Evolutionary conservation across 1,139 yeast genomes (phyloP).

Genomic region (Hemisphaericaspora xylanilytica): DNA sequence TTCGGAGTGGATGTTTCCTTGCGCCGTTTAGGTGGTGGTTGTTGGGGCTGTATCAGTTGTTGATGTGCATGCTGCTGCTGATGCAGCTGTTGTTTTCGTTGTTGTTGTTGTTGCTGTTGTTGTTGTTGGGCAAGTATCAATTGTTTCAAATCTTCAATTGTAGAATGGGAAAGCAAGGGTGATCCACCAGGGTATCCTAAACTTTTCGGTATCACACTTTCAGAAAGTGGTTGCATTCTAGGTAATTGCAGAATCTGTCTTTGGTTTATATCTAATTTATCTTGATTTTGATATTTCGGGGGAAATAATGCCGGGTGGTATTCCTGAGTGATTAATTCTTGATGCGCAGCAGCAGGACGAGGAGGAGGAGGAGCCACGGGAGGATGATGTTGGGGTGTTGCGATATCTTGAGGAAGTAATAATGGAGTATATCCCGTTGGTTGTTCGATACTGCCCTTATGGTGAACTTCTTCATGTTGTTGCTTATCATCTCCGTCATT

Average conservation of each 20-base stretch:
- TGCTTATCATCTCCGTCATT: slow-evolving; percentile 4
- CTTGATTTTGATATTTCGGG: slow-evolving; percentile 3
- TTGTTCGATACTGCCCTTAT: slow-evolving; percentile 3
- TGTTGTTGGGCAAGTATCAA: slow-evolving; percentile 9
- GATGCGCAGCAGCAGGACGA: too few species aligned
- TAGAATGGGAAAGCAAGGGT: background rate
- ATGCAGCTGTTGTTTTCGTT: slow-evolving; percentile 1
- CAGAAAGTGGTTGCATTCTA: slow-evolving; percentile 37
- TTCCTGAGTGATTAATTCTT: slow-evolving; percentile 11
- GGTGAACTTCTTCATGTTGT: slow-evolving; percentile 4
- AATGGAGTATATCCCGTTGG: slow-evolving; percentile 13
- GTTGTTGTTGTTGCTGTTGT: slow-evolving; percentile 12
- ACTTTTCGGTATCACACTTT: slow-evolving; percentile 30
- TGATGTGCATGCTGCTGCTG: too few species aligned
- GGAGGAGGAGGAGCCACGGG: too few species aligned
- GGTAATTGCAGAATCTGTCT: slow-evolving; percentile 20
- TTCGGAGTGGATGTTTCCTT: slow-evolving; percentile 39
- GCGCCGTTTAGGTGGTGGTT: slow-evolving; percentile 20
- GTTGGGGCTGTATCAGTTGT: slow-evolving; percentile 1
- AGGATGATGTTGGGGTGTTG: slow-evolving; percentile 6
- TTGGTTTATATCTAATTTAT: slow-evolving; percentile 1
- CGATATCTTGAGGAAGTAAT: slow-evolving; percentile 8
- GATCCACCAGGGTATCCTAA: slow-evolving; percentile 2
- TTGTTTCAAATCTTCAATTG: slow-evolving; percentile 2
- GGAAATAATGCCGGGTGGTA: slow-evolving; percentile 7